A percentile compares a stretch with the other conserved stretches of the same genome.
These are phyloP conservation scores for Hypericum androsaemum DNA, from an alignment of 345 rosid genomes.

Conservation along the genomic window DNA sequence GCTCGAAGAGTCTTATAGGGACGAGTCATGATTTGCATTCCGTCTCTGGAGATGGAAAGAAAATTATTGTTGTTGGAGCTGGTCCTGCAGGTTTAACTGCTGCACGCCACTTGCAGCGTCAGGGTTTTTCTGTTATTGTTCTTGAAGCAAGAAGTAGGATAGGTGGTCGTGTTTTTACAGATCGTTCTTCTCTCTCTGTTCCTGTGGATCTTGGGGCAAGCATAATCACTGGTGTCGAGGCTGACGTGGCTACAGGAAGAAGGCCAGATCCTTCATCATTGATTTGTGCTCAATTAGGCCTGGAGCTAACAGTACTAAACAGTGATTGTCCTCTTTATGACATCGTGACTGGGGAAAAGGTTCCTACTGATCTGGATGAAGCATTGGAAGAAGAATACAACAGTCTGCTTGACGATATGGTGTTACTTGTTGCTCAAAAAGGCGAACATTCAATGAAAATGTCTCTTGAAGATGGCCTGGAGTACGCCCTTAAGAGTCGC, in stretches of 20 bases:
- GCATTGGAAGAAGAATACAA: slow-evolving; percentile 91
- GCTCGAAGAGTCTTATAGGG: slow-evolving; percentile 24
- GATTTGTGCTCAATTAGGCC: slow-evolving; percentile 90
- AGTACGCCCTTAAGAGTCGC: slow-evolving; percentile 72
- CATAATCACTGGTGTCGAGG: slow-evolving; percentile 98
- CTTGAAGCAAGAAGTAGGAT: slow-evolving; percentile 93
- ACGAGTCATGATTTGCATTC: slow-evolving; percentile 18
- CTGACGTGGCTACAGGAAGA: slow-evolving; percentile 96
- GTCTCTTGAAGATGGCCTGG: slow-evolving; percentile 98
- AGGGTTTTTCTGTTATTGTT: slow-evolving; percentile 80
- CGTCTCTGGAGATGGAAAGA: slow-evolving; percentile 44
- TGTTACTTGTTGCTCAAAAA: slow-evolving; percentile 74
- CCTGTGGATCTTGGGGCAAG: slow-evolving; percentile 99
- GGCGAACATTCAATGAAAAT: slow-evolving; percentile 80
- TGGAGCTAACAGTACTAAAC: slow-evolving; percentile 85
- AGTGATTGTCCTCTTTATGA: slow-evolving; percentile 99
- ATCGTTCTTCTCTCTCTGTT: slow-evolving; percentile 89
- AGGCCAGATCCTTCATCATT: slow-evolving; percentile 96
- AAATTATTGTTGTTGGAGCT: slow-evolving; percentile 81
- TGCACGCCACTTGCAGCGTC: slow-evolving; percentile 95
- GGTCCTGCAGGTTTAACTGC: slow-evolving; percentile 99
- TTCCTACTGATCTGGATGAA: slow-evolving; percentile 85
- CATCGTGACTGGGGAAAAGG: slow-evolving; percentile 75
- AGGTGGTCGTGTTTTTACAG: slow-evolving; percentile 98
- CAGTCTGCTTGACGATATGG: slow-evolving; percentile 89